A percentile compares a stretch with the other conserved stretches of the same genome.
These are phyloP conservation scores for Penicillium janthinellum DNA, from an alignment of 2,329 filamentous ascomycete genomes.

Conservation along the genomic window DNA sequence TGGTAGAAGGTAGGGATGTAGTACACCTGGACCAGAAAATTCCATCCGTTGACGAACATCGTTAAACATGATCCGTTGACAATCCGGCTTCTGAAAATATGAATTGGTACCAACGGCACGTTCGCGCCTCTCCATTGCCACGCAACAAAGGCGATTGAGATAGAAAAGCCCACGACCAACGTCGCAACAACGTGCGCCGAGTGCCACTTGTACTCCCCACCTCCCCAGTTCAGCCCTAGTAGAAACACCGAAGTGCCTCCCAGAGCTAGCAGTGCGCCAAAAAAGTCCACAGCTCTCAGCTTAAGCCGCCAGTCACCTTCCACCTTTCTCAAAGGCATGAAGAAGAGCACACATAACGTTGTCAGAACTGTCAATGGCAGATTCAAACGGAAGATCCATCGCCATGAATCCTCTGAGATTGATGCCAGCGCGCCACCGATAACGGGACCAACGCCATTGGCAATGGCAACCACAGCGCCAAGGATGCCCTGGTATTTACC, in stretches of 20 bases:
- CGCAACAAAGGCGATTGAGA: constrained; percentile 32
- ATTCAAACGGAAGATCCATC: constrained; percentile 59
- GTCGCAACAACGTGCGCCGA: constrained; percentile 58
- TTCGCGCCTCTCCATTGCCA: constrained; percentile 39
- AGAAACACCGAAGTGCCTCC: constrained; percentile 50
- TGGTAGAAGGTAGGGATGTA: constrained; percentile 65
- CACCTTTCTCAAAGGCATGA: constrained; percentile 60
- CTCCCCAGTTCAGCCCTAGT: constrained; percentile 61
- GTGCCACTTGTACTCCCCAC: constrained; percentile 59
- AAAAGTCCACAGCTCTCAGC: constrained; percentile 55
- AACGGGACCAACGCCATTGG: constrained; percentile 58
- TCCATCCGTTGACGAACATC: constrained; percentile 63
- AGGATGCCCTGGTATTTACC: constrained; percentile 62
- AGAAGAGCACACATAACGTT: constrained; percentile 53
- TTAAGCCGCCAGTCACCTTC: constrained; percentile 56
- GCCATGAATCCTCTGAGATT: constrained; percentile 49
- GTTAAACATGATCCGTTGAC: constrained; percentile 59
- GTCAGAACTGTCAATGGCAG: constrained; percentile 55
- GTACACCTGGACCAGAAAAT: constrained; percentile 62
- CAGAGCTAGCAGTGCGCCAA: constrained; percentile 52
- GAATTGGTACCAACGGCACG: constrained; percentile 40
- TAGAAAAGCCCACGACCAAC: constrained; percentile 51
- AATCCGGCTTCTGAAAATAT: constrained; percentile 57
- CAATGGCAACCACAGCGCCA: constrained; percentile 56
- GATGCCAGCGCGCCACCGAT: constrained; percentile 56